Evolutionary conservation across 2,329 filamentous ascomycete species (phyloP).

Genomic region (Knufia fluminis): DNA sequence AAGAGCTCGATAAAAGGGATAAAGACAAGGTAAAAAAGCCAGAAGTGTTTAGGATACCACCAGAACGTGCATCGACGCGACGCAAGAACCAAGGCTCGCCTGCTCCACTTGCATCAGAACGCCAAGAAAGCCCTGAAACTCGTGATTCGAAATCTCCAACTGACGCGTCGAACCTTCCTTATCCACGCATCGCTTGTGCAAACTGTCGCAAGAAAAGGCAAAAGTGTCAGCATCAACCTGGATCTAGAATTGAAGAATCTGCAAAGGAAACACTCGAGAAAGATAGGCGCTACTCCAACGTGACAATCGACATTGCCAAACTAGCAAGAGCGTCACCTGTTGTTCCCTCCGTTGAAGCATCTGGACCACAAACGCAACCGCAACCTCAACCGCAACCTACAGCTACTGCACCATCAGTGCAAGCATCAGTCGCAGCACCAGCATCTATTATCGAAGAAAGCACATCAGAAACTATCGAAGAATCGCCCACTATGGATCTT

Average conservation of each 20-base stretch:
- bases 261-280: conserved; percentile 26
- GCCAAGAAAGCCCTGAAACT: neutral
- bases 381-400: neutral
- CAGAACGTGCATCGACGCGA: conserved; percentile 37
- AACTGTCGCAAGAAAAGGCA: conserved; percentile 54
- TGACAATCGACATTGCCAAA: conserved; percentile 11
- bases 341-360: neutral
- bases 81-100: conserved; percentile 22
- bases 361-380: neutral
- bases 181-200: conserved; percentile 48
- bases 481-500: conserved; percentile 5
- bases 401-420: neutral
- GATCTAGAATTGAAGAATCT: conserved; percentile 28
- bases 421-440: neutral
- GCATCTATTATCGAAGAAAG: neutral
- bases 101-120: conserved; percentile 11
- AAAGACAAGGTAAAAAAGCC: conserved; percentile 18
- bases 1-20: conserved; percentile 12
- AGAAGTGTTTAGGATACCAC: conserved; percentile 18
- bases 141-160: neutral
- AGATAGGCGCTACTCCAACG: conserved; percentile 17
- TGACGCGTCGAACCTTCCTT: conserved; percentile 31
- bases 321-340: conserved; percentile 7
- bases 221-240: conserved; percentile 54
- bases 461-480: neutral